Evolutionary conservation across 2,329 filamentous ascomycete species (phyloP).

Genomic region (Trichoderma hamatum): DNA sequence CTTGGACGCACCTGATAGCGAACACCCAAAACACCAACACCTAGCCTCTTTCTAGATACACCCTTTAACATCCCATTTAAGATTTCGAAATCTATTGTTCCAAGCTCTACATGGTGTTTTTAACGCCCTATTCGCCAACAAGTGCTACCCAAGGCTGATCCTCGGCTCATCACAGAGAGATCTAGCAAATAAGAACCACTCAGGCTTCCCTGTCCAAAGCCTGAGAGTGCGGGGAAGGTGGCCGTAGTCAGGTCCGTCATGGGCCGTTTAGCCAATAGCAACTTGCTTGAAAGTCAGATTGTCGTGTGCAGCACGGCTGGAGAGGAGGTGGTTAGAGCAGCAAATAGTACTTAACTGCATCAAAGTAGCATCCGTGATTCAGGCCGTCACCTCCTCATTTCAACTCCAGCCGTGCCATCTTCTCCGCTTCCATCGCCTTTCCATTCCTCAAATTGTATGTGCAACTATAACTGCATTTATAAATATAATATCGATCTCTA

Average conservation of each 20-base stretch:
- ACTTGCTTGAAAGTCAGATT: not conserved
- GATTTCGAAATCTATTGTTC: not conserved
- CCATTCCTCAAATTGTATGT: not conserved
- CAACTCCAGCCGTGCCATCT: not conserved
- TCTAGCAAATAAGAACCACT: not conserved
- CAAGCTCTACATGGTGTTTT: not conserved
- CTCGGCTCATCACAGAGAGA: not conserved
- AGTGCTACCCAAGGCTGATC: conserved; percentile 1
- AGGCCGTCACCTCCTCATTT: conserved; percentile 3
- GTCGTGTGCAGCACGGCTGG: not conserved
- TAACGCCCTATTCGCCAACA: not conserved
- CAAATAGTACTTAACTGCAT: not conserved
- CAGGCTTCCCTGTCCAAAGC: not conserved
- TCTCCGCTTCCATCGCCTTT: not conserved
- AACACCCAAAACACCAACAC: not conserved
- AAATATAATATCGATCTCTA: too few species aligned
- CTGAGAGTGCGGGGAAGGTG: conserved; percentile 25
- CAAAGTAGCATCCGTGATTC: not conserved
- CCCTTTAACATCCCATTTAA: not conserved
- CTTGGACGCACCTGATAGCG: not conserved
- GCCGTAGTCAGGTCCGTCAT: conserved; percentile 2
- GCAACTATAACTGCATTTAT: too few species aligned
- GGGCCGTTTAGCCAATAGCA: conserved; percentile 16
- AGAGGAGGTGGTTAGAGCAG: not conserved
- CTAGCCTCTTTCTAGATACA: not conserved